Evolutionary conservation across 2,329 filamentous ascomycete genomes (phyloP).

Genomic region (Colletotrichum liaoningense): DNA sequence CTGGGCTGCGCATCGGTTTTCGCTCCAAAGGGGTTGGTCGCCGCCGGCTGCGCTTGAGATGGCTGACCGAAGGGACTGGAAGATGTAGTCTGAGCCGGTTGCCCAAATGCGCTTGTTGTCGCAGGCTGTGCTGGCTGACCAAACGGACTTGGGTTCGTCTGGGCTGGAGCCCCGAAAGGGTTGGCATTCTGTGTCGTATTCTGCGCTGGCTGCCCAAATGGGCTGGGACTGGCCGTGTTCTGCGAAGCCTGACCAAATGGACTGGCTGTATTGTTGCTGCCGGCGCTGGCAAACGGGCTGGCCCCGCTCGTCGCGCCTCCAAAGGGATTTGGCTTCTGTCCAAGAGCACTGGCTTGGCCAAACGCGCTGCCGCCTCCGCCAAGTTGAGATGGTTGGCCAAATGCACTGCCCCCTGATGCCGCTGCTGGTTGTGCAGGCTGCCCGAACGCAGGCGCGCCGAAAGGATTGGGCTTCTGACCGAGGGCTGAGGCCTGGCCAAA

Average conservation of each 20-base stretch:
- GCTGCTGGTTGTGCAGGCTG: constrained; percentile 28
- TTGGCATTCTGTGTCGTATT: constrained; percentile 10
- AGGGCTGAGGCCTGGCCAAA: constrained; percentile 51
- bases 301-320: constrained; percentile 39
- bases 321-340: constrained; percentile 53
- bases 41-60: constrained; percentile 34
- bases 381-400: constrained; percentile 46
- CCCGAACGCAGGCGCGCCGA: constrained; percentile 39
- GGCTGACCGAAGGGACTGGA: constrained; percentile 35
- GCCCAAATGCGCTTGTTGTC: constrained; percentile 38
- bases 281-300: constrained; percentile 34
- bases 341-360: constrained; percentile 50
- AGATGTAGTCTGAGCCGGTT: constrained; percentile 19
- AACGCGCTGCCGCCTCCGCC: constrained; percentile 43
- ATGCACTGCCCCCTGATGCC: constrained; percentile 37
- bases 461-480: constrained; percentile 47
- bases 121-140: constrained; percentile 36
- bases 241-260: constrained; percentile 29
- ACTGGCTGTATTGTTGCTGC: constrained; percentile 15
- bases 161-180: constrained; percentile 25
- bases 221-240: constrained; percentile 23
- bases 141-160: constrained; percentile 23
- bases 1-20: constrained; percentile 17
- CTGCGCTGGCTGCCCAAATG: constrained; percentile 29
- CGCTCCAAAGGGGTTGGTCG: constrained; percentile 43